Percentiles rank a stretch among this genome's conserved stretches.
Conservation (phyloP, 2,329 filamentous ascomycete genomes). For the Mycosphaerelloides madeirae region DNA sequence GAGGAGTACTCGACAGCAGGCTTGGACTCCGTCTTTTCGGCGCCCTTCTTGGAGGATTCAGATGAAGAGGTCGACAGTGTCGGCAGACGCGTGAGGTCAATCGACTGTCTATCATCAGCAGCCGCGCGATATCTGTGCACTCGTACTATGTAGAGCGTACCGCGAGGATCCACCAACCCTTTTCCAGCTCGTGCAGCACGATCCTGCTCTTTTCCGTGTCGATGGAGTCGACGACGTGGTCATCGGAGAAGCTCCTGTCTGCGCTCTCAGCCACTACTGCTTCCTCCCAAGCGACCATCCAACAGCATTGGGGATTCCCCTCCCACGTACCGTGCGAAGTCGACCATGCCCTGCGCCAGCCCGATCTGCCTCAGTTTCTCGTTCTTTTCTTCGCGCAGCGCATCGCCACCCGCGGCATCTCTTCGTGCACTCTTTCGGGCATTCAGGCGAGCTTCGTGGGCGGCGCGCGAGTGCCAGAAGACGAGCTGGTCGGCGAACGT, state of each 20-base stretch:
- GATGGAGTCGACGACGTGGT: constrained; percentile 71
- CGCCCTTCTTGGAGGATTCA: constrained; percentile 23
- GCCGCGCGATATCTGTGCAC: no score
- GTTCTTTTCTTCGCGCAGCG: constrained; percentile 64
- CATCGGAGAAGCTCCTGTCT: constrained; percentile 68
- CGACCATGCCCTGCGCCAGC: constrained; percentile 92
- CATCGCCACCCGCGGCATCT: constrained; percentile 28
- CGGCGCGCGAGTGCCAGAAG: constrained; percentile 69
- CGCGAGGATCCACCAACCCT: constrained; percentile 91
- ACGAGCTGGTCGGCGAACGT: constrained; percentile 78
- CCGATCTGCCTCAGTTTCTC: constrained; percentile 89
- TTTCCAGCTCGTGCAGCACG: constrained; percentile 79
- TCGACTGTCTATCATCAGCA: constrained; percentile 52
- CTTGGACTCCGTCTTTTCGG: constrained; percentile 17
- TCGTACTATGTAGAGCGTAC: constrained; percentile 50
- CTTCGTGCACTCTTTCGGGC: constrained; percentile 25
- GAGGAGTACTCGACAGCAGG: constrained; percentile 73
- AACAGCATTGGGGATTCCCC: background rate
- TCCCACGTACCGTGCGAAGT: constrained; percentile 64
- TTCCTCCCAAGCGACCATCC: background rate
- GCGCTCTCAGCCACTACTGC: constrained; percentile 24
- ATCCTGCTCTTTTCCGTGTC: constrained; percentile 88
- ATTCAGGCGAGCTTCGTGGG: constrained; percentile 25
- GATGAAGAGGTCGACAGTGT: constrained; percentile 36
- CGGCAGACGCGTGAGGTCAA: constrained; percentile 74